Evolutionary conservation across 2,329 filamentous ascomycete species (phyloP), one percentile per base, ranked within the genome.

Genomic region (Graphilbum fragrans): DNA sequence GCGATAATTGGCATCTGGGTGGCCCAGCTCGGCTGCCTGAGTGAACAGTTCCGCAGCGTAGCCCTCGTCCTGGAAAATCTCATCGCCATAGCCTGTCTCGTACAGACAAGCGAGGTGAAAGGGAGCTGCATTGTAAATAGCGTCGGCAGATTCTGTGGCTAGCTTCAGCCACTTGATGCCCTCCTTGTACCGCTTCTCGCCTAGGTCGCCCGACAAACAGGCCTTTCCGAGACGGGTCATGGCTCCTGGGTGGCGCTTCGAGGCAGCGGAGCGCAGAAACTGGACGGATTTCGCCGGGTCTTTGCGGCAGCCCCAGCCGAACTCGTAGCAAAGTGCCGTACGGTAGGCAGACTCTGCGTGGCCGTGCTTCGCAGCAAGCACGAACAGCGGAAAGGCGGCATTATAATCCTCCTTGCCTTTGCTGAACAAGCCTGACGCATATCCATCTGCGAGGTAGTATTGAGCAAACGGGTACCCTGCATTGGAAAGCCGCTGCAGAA

Each of bases 141-240:
- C 58, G 58, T 98, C 92, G 12, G 92, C 87, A 3, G 85, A 77
- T 60, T 98, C 92, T 0, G 86, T 74, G 3, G 88, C 92, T 43
- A 93, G 77, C 64, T 95, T 96, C 53, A 98, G 67, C 92, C 92
- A 98, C 59, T 94, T 95, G 50, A 96, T 67, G 9, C 90, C 92
- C 59, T 98, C 92, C 40, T 85, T 75, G 55, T 94, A 93, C 44
- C 83, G 75, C 57, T 85, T 87, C 50, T 81, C 77, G 23, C 92
- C 92, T 58, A 98, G 77, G 50, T 96, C 88, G 34, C 87, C 87
- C 4, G 80, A 82, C 41, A 98, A 63, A 61, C 90, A 96, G 7
- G 92, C 92, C 56, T 87, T 83, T 33, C 87, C 90, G 40, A 98
- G 74, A 43, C 92, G 81, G 41, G 87, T 85, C 74, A 95, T 94